These are phyloP conservation scores for Chamaecyparis obtusa DNA, from an alignment of 75 land plant genomes.

Conservation along the genomic window DNA sequence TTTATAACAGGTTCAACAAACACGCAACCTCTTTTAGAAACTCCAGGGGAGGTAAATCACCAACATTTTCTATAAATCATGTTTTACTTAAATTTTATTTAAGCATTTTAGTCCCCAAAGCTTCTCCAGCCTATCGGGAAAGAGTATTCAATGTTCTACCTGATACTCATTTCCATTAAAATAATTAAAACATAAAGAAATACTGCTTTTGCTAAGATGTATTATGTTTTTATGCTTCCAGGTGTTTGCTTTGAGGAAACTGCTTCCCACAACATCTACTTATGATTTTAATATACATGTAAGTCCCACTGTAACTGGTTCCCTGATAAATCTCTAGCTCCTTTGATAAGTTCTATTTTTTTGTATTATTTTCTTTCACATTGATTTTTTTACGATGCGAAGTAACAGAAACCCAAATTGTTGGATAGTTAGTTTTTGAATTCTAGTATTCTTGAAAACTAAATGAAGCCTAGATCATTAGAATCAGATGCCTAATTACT, in stretches of 20 bases:
- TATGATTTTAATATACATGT: slow-evolving; percentile 99
- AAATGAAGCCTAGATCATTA: background rate
- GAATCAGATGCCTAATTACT: background rate
- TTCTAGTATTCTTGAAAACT: background rate
- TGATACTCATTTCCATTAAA: background rate
- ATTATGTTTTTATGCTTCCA: slow-evolving; percentile 17
- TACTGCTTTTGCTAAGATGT: background rate
- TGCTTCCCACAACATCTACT: slow-evolving; percentile 63
- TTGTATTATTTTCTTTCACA: background rate
- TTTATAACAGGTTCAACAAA: slow-evolving; percentile 60
- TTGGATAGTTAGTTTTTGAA: background rate
- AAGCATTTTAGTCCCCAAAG: background rate
- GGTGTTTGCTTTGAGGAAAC: slow-evolving; percentile 90
- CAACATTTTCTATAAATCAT: background rate
- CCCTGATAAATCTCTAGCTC: background rate
- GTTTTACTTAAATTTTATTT: background rate
- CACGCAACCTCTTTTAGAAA: slow-evolving; percentile 73
- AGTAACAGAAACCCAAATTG: background rate
- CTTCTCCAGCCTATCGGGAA: background rate
- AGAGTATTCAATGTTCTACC: background rate
- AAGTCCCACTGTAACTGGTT: slow-evolving; percentile 24
- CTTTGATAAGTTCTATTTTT: background rate
- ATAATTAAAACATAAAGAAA: background rate
- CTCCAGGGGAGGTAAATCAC: slow-evolving; percentile 82
- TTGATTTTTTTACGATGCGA: background rate